Evolutionary conservation across 2,329 filamentous ascomycete species (phyloP), one percentile per base, ranked within the genome.

Genomic region (Blumeria graminis): DNA sequence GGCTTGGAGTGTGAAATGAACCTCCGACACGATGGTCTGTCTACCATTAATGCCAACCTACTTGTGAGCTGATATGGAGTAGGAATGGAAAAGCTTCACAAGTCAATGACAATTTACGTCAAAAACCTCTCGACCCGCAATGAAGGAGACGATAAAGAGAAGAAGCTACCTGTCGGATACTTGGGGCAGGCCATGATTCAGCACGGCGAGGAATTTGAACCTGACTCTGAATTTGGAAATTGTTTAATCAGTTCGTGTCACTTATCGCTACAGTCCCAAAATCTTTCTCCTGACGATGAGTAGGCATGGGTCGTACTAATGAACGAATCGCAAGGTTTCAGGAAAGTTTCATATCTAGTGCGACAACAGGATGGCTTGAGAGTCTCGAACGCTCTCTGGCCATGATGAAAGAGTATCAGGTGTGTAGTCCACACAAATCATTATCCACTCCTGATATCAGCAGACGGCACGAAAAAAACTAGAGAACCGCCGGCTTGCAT

Each of bases 341-440:
- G 69, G 90, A 94, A 67, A 79, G 75, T 28, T 94, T 90, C 65
- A 79, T 87, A 50, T 75, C 78, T 36, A 78, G 85, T 63, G 83
- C 87, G 60, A 93, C 84, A 14, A 76, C 79, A 36, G 84, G 78
- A 67, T 95, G 90, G 90, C 74, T 94, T 57, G 88, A 95, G 68
- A 88, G 85, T n/a, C 73, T 94, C 22, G 90, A 96, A 68, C 76
- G 88, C 61, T 93, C 84, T 32, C 70, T 94, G 55, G 82, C 86
- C 38, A 92, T 94, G 76, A 90, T 96, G 86, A 95, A 94, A 68
- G 92, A 96, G 66, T 96, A 94, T 64, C 88, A 95, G 76, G 85
- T 90, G 74, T 56, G 76, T 67, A 0, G 48, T 14, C 5, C 11
- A 28, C 8, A 3, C 4, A 56, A 32, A 43, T 63, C 58, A 62